A percentile compares a stretch with the other conserved stretches of the same genome.
Conservation (phyloP, 805 yeast genomes). For the Blastobotrys peoriensis region DNA sequence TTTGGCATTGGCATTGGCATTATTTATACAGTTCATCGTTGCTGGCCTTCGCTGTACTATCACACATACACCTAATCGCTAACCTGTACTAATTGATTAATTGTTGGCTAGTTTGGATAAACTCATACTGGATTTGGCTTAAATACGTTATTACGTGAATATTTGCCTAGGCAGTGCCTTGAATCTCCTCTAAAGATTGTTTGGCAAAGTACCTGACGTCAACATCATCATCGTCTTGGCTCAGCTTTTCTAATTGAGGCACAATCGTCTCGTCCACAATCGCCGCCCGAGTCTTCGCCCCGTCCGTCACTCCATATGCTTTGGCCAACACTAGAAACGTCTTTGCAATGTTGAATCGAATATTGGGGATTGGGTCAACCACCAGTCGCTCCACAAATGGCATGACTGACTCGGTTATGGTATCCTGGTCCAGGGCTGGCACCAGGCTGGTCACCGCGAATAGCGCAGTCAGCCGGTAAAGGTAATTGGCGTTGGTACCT, state of each 20-base stretch:
- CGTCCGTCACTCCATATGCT: conserved; percentile 32
- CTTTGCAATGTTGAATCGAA: conserved; percentile 91
- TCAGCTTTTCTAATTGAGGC: conserved; percentile 59
- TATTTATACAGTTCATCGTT: too few species aligned
- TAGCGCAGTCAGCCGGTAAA: conserved; percentile 85
- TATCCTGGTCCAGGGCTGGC: conserved; percentile 57
- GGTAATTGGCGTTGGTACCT: conserved; percentile 59
- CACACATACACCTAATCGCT: too few species aligned
- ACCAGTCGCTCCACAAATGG: conserved; percentile 73
- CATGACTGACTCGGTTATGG: conserved; percentile 58
- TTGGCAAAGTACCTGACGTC: conserved; percentile 86
- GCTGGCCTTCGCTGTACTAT: too few species aligned
- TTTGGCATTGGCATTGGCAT: too few species aligned
- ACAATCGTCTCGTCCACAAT: conserved; percentile 38
- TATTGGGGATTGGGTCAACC: conserved; percentile 85
- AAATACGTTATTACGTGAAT: too few species aligned
- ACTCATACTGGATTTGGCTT: too few species aligned
- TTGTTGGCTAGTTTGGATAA: too few species aligned
- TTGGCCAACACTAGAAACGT: conserved; percentile 60
- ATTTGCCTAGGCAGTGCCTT: conserved; percentile 13
- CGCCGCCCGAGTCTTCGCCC: neutral
- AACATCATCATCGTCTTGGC: conserved; percentile 61
- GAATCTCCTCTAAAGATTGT: conserved; percentile 46
- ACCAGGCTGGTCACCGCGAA: conserved; percentile 80
- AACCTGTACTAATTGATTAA: too few species aligned